Evolutionary conservation across 2,329 filamentous ascomycete genomes (phyloP), one percentile per base, ranked within the genome.

Genomic region (Rutstroemia sydowiana): DNA sequence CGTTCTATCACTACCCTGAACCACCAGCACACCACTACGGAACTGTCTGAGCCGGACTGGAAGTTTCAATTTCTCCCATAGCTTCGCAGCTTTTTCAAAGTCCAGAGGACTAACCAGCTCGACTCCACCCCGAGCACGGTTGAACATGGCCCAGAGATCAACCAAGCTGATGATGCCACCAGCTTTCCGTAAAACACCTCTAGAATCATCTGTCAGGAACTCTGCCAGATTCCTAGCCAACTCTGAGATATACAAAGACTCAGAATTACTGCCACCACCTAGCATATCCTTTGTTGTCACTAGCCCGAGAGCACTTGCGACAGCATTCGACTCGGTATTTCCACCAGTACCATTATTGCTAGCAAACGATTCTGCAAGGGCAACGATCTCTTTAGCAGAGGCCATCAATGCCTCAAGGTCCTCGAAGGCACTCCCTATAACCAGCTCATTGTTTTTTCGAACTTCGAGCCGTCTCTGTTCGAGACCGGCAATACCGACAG

Each of bases 401-500:
- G 91, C 89, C 92, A 97, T 98, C 34, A 98, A 75, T 3, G 93
- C 91, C 66, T 97, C 92, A 0, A 98, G 78, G 64, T 98, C 93
- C 66, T 96, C 92, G 63, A 98, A 98, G 0, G 93, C 91, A 58
- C 81, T 90, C 23, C 92, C 92, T 58, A 98, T 95, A 45, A 96
- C 84, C 9, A 89, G 71, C 68, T 96, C 90, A 61, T 96, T 97
- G 68, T 95, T 95, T 71, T 88, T 92, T 52, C 89, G 85, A 64
- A 90, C 81, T 61, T 91, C 88, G 5, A 92, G 71, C 0, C 89
- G 88, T 56, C 90, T 82, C 62, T 89, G 85, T 67, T 98, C 93
- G 2, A 98, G 76, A 0, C 91, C 92, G 9, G 92, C 92, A 61
- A 98, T 96, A 2, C 93, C 93, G 3, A 89, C 88, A 0, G 85